Base-by-base conservation (phyloP, 345 rosid species). In the Eucalyptus polybractea region DNA sequence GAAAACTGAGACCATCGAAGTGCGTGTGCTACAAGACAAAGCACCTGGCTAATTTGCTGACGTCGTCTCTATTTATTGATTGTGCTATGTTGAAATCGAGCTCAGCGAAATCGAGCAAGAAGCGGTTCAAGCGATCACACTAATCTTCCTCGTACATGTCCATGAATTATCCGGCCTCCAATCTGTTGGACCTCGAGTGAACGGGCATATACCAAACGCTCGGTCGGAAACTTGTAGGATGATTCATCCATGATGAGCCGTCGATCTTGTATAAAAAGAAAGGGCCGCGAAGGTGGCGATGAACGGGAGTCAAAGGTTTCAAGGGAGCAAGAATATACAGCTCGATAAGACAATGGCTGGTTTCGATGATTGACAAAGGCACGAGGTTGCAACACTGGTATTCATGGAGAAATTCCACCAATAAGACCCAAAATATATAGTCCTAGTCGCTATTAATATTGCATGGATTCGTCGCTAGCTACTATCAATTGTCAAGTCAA, bases 111-210 rank as follows among this genome's bases (percentile, higher is more conserved):
- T 53, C 17, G 40, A 91, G 91, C 51, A 89, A 80, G 42, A 44
- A 37, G 17, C 25, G 65, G 51, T n/a, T 58, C 49, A 33, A 16
- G 86, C 56, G 10, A 12, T 37, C 33, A 31, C 72, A 62, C 17
- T 62, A 31, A 13, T 89, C 90, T 24, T 85, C 44, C 69, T 53
- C 49, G 89, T 87, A 88, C 33, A 45, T 44, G 37, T 51, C 76
- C 12, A 91, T 91, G 86, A 87, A 90, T 87, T 89, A 91, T 85
- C 87, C 11, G 8, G 91, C 91, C 88, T 87, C 91, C 33, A 27
- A 19, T 50, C 90, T 60, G 27, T 87, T 86, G 47, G 89, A 37
- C n/a, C 91, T 51, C 88, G 87, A 80, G 50, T 44, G 89, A 17
- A 90, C 10, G 4, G 93, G 93, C 80, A 87, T 87, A 33, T 91